Evolutionary conservation across 805 yeast species (phyloP).

Genomic region (Ogataea minuta): DNA sequence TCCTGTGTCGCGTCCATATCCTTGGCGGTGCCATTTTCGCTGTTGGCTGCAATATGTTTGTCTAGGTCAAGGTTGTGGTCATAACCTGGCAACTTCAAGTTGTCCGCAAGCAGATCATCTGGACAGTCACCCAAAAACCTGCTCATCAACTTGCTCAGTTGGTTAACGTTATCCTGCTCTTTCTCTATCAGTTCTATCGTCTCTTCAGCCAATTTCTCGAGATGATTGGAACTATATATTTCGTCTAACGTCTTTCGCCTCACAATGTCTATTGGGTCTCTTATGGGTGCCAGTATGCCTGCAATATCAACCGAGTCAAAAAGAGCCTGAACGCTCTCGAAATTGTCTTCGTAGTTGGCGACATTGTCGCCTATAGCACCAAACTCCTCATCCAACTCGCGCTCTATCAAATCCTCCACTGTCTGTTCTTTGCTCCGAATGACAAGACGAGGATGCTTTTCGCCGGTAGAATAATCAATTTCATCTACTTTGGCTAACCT

Average conservation of each 20-base stretch:
- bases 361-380: conserved; percentile 23
- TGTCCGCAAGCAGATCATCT: conserved; percentile 57
- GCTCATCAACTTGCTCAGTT: conserved; percentile 68
- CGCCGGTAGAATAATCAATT: conserved; percentile 16
- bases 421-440: conserved; percentile 26
- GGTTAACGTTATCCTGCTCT: conserved; percentile 76
- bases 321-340: conserved; percentile 38
- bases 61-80: conserved; percentile 56
- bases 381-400: conserved; percentile 30
- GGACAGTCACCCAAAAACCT: conserved; percentile 88
- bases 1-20: conserved; percentile 25
- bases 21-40: conserved; percentile 9
- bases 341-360: conserved; percentile 22
- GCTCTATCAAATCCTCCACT: conserved; percentile 26
- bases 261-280: conserved; percentile 76
- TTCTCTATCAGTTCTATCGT: conserved; percentile 74
- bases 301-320: conserved; percentile 51
- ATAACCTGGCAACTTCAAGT: conserved; percentile 63
- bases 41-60: conserved; percentile 21
- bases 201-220: conserved; percentile 63
- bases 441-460: conserved; percentile 25
- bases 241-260: conserved; percentile 65
- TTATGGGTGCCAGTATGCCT: conserved; percentile 70
- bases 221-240: conserved; percentile 58
- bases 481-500: conserved; percentile 21